Evolutionary conservation across 441 rosid genomes (phyloP).

Genomic region (Metrosideros polymorpha): DNA sequence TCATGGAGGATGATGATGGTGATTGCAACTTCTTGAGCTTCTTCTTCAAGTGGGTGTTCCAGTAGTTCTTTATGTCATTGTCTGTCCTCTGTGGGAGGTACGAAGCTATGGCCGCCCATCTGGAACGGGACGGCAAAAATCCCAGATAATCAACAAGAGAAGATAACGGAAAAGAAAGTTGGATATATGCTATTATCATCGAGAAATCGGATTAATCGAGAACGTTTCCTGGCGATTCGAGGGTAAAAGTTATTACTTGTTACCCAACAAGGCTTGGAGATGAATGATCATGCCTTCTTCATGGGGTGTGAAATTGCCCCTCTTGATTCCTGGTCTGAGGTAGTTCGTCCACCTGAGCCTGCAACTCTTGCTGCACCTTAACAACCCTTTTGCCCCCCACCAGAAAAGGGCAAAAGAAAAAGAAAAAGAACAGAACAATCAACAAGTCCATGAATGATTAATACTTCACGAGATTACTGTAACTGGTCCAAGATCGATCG

Average conservation of each 20-base stretch:
- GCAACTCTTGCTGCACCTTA: slow-evolving; percentile 98
- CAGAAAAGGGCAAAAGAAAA: neutral
- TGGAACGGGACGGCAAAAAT: slow-evolving; percentile 4
- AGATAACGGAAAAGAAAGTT: neutral
- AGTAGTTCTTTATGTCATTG: slow-evolving; percentile 92
- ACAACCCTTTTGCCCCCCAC: slow-evolving; percentile 35
- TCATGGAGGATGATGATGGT: neutral
- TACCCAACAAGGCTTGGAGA: slow-evolving; percentile 94
- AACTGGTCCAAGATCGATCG: neutral
- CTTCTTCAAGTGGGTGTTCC: slow-evolving; percentile 98
- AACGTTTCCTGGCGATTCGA: neutral
- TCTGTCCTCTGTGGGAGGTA: slow-evolving; percentile 95
- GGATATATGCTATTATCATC: neutral
- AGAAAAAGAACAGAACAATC: neutral
- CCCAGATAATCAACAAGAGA: neutral
- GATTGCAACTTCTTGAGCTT: slow-evolving; percentile 66
- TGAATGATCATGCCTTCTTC: slow-evolving; percentile 97
- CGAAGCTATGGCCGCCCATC: slow-evolving; percentile 99
- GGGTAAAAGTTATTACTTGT: slow-evolving; percentile 52
- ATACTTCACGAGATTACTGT: neutral
- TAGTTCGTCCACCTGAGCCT: slow-evolving; percentile 98
- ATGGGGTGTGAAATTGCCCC: slow-evolving; percentile 92
- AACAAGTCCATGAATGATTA: neutral
- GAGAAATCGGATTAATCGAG: neutral
- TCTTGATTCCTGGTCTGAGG: slow-evolving; percentile 87